Evolutionary conservation across 192 early-diverging fungal species (phyloP), one percentile per base, ranked within the genome.

Genomic region (Podila clonocystis): DNA sequence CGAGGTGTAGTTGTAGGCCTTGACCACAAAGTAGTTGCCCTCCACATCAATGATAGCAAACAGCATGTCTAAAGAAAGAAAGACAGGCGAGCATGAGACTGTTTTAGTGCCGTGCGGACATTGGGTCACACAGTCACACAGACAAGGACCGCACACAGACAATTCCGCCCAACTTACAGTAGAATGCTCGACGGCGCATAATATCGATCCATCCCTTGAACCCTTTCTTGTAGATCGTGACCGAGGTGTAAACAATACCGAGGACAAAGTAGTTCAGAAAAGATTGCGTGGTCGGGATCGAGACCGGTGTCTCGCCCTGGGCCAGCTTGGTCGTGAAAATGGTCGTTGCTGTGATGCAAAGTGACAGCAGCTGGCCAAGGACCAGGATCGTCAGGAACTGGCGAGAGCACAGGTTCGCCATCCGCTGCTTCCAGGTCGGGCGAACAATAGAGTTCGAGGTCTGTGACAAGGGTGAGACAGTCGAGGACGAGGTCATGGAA

Each of bases 1-100:
- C 19, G 91, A 93, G 20, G 94, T 95, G 72, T 94, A 94, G 68
- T 77, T 83, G 65, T 88, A 95, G 9, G 92, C 89, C 83, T 93
- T 94, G 63, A 94, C 90, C 17, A 92, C 89, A 85, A 95, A 93
- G 68, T 91, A 95, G 67, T 95, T 95, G 73, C 91, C 94, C 76
- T 95, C 93, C 3, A 95, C 92, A 77, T 95, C 94, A 17, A 91
- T 89, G 11, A 89, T 64, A 1, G 87, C 90, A 72, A 95, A 74
- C 5, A 93, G 48, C 26, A 93, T 70, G 45, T 90, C 84, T 85
- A 68, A 12, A 34, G 50, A 67, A 64, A 71, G 63, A 50, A 50
- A 60, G 24, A 48, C 5, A 38, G 9, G 34, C 36, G 6, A 58
- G 4, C 7, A 29, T 41, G 19, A 50, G n/a, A 45, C 41, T 13